These are phyloP conservation scores for Xylariaceae sp. DNA, from an alignment of 2,329 filamentous ascomycete species.

Conservation along the genomic window DNA sequence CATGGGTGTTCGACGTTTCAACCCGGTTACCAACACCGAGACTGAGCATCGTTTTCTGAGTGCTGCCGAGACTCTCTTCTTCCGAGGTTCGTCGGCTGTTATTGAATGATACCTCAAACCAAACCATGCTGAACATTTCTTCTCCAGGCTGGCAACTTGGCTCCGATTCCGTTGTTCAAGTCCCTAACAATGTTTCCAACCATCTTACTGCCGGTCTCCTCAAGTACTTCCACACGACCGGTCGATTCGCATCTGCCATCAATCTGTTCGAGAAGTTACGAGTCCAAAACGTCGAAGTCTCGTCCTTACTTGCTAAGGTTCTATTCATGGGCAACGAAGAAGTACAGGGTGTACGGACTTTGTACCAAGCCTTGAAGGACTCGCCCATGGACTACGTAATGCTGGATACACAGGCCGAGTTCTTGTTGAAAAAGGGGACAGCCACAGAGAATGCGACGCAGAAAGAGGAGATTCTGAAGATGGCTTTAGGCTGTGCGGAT, in stretches of 20 bases:
- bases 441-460: slow-evolving; percentile 48
- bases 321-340: slow-evolving; percentile 95
- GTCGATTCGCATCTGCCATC: slow-evolving; percentile 89
- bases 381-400: slow-evolving; percentile 97
- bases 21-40: slow-evolving; percentile 97
- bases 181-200: slow-evolving; percentile 94
- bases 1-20: slow-evolving; percentile 94
- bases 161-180: slow-evolving; percentile 94
- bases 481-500: slow-evolving; percentile 91
- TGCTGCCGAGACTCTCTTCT: slow-evolving; percentile 91
- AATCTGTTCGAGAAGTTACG: slow-evolving; percentile 97
- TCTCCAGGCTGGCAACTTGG: slow-evolving; percentile 82
- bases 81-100: slow-evolving; percentile 59
- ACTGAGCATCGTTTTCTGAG: slow-evolving; percentile 94
- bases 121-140: slow-evolving; percentile 4
- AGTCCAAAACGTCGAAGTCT: slow-evolving; percentile 86
- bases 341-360: slow-evolving; percentile 84
- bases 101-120: neutral
- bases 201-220: slow-evolving; percentile 91
- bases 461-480: slow-evolving; percentile 66
- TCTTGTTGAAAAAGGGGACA: slow-evolving; percentile 78
- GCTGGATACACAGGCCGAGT: slow-evolving; percentile 89
- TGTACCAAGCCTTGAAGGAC: slow-evolving; percentile 85
- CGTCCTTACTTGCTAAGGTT: slow-evolving; percentile 84
- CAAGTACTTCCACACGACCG: slow-evolving; percentile 92